A percentile compares a stretch with the other conserved stretches of the same genome.
These are phyloP conservation scores for Imleria badia DNA, from an alignment of 768 basidiomycete species.

Conservation along the genomic window DNA sequence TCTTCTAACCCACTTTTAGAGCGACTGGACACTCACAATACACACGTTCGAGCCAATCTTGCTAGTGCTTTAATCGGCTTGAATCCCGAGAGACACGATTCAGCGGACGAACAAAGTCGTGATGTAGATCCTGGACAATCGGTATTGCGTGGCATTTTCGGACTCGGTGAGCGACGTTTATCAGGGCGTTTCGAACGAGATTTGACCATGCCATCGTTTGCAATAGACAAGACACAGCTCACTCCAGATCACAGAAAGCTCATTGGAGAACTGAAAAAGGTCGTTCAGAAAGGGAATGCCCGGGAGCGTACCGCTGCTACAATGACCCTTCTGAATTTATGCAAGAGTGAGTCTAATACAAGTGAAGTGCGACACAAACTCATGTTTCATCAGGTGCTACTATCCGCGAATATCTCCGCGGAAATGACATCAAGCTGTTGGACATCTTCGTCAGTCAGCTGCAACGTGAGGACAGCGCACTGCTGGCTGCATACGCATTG, in stretches of 20 bases:
- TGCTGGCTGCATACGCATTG: constrained; percentile 24
- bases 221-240: constrained; percentile 8
- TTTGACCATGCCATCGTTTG: background rate
- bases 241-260: constrained; percentile 7
- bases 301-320: constrained; percentile 23
- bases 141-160: constrained; percentile 14
- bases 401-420: constrained; percentile 11
- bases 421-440: constrained; percentile 1
- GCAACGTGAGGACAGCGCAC: constrained; percentile 4
- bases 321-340: constrained; percentile 19
- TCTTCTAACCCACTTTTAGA: background rate
- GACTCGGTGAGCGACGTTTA: constrained; percentile 10
- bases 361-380: background rate
- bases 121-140: background rate
- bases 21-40: constrained; percentile 3
- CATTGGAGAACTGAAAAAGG: constrained; percentile 8
- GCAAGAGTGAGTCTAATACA: constrained; percentile 11
- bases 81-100: background rate
- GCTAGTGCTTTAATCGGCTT: constrained; percentile 12
- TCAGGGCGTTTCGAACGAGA: background rate
- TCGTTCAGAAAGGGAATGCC: background rate
- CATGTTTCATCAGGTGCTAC: constrained; percentile 2
- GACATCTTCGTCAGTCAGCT: constrained; percentile 14
- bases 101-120: background rate
- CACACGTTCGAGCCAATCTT: constrained; percentile 17